phyloP scores from a whole-genome alignment of 2,329 filamentous ascomycete species.

The Penicillium brevicompactum region DNA sequence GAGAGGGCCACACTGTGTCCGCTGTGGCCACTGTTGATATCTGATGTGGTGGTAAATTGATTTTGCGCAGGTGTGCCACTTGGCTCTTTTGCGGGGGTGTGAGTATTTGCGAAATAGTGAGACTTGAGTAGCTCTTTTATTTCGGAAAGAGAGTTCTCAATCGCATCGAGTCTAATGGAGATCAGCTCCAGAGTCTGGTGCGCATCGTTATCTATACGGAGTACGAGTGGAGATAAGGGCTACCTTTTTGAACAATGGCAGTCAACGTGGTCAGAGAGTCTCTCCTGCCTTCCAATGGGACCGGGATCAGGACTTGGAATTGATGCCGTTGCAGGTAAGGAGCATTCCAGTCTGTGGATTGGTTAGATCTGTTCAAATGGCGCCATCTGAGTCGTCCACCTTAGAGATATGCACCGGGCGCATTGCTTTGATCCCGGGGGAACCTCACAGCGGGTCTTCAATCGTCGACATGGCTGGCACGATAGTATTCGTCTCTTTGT shows the following conservation, averaged over 20 bases:
- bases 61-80: neutral
- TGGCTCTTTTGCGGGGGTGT: neutral
- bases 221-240: neutral
- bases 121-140: conserved; percentile 11
- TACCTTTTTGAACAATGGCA: conserved; percentile 7
- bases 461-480: conserved; percentile 20
- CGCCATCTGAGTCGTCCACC: neutral
- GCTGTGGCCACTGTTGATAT: neutral
- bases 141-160: conserved; percentile 2
- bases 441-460: conserved; percentile 23
- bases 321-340: conserved; percentile 6
- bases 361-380: neutral
- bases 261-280: neutral
- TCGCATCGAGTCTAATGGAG: conserved; percentile 1
- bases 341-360: conserved; percentile 6
- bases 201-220: neutral
- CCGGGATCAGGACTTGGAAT: neutral
- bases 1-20: conserved; percentile 1
- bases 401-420: conserved; percentile 11
- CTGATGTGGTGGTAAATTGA: neutral
- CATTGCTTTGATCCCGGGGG: conserved; percentile 5
- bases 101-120: neutral
- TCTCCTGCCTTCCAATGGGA: neutral
- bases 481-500: conserved; percentile 13
- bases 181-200: neutral